phyloP scores from a whole-genome alignment of 2,329 filamentous ascomycete species.

The Dactylellina drechsleri region DNA sequence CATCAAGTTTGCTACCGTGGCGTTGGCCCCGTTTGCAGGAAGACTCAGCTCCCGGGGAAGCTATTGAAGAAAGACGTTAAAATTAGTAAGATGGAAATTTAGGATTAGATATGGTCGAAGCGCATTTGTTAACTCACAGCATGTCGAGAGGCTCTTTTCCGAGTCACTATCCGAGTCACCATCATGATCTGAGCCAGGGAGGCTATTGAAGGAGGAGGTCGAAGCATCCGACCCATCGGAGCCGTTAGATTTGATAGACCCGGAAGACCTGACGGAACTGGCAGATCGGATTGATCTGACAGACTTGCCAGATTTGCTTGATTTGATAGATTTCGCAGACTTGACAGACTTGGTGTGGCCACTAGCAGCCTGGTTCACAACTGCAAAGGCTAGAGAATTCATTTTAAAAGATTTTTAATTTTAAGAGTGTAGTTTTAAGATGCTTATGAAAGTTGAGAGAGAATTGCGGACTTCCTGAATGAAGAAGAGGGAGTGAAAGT shows the following conservation, averaged over 20 bases:
- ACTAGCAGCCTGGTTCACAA: neutral
- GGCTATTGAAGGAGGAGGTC: too few relatives aligned
- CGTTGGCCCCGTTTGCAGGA: neutral
- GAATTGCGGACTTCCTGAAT: too few relatives aligned
- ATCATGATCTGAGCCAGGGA: too few relatives aligned
- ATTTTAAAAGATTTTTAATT: neutral
- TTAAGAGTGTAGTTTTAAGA: too few relatives aligned
- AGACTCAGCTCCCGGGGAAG: neutral
- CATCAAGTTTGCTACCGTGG: slow-evolving; percentile 1
- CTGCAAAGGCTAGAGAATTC: neutral
- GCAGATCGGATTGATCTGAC: neutral
- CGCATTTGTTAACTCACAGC: too few relatives aligned
- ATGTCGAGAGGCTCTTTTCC: too few relatives aligned
- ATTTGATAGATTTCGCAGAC: neutral
- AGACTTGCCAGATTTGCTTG: neutral
- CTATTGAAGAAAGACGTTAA: neutral
- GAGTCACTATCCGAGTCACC: too few relatives aligned
- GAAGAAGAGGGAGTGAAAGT: too few relatives aligned
- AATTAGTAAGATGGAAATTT: neutral
- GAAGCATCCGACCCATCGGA: too few relatives aligned
- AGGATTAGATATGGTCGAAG: too few relatives aligned
- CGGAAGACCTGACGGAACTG: neutral
- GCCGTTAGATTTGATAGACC: too few relatives aligned
- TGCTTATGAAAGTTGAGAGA: too few relatives aligned
- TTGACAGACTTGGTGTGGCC: neutral